A percentile compares a stretch with the other conserved stretches of the same genome.
Evolutionary conservation across 768 basidiomycete genomes (phyloP).

Genomic region (Rhizopogon vulgaris): DNA sequence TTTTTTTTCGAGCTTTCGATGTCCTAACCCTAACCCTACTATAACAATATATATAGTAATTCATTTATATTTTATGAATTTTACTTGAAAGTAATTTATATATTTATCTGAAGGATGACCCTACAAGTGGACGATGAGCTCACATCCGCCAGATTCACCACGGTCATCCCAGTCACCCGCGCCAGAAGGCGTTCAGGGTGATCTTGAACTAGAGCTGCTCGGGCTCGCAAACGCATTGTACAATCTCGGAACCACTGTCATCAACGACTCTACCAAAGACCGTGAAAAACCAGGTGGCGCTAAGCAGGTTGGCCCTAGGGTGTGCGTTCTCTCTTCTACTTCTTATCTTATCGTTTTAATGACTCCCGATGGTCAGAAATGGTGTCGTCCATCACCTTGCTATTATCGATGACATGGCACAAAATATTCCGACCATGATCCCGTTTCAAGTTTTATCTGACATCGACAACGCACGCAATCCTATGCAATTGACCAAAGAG

Average conservation of each 20-base stretch:
- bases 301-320: conserved; percentile 73
- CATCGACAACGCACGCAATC: conserved; percentile 76
- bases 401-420: conserved; percentile 63
- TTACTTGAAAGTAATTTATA: neutral
- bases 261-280: conserved; percentile 79
- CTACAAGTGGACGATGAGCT: neutral
- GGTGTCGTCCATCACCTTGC: conserved; percentile 66
- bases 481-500: conserved; percentile 76
- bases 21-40: conserved; percentile 28
- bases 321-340: conserved; percentile 37
- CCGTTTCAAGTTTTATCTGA: conserved; percentile 73
- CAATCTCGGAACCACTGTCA: conserved; percentile 77
- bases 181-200: conserved; percentile 63
- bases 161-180: conserved; percentile 70
- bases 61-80: neutral
- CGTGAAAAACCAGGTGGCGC: conserved; percentile 62
- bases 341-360: conserved; percentile 4
- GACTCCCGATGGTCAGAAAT: conserved; percentile 40
- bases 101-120: neutral
- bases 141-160: conserved; percentile 42
- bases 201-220: conserved; percentile 68
- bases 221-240: conserved; percentile 75
- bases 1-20: conserved; percentile 7
- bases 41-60: neutral
- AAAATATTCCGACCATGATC: conserved; percentile 55